Conservation (phyloP, 2,329 filamentous ascomycete species). For the Calonectria henricotiae region DNA sequence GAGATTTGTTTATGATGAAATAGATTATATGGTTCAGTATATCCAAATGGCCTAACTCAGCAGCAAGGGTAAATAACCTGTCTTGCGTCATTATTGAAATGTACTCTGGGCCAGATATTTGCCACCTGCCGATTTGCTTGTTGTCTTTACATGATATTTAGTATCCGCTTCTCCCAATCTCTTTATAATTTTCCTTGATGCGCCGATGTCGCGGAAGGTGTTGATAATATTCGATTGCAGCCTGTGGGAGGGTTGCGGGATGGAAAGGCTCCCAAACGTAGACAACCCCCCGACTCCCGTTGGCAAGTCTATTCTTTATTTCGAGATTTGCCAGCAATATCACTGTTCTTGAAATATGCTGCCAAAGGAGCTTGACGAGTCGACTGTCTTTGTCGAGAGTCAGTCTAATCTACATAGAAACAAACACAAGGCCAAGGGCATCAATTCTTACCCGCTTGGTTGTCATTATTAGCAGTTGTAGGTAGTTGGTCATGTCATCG, state of each 20-base stretch:
- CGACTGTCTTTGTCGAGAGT: too few relatives aligned
- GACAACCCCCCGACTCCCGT: conserved; percentile 52
- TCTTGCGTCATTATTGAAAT: conserved; percentile 66
- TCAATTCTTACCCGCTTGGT: too few relatives aligned
- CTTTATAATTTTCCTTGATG: conserved; percentile 28
- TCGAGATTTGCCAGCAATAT: conserved; percentile 50
- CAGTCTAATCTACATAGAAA: too few relatives aligned
- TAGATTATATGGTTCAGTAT: conserved; percentile 63
- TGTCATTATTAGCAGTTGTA: too few relatives aligned
- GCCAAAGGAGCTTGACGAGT: too few relatives aligned
- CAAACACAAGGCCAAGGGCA: too few relatives aligned
- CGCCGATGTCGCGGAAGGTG: background rate
- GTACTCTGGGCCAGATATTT: conserved; percentile 56
- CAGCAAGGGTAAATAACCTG: conserved; percentile 69
- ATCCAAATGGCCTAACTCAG: conserved; percentile 65
- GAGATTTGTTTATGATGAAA: conserved; percentile 75
- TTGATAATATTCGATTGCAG: background rate
- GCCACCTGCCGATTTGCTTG: background rate
- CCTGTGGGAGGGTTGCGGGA: conserved; percentile 11
- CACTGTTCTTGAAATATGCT: conserved; percentile 33
- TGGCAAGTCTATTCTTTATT: conserved; percentile 36
- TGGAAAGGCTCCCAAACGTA: conserved; percentile 41
- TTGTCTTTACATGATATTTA: conserved; percentile 33
- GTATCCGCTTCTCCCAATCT: conserved; percentile 24
- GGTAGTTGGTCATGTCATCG: too few relatives aligned